A percentile compares a stretch with the other conserved stretches of the same genome.
Conservation (phyloP, 768 basidiomycete genomes). For the Asterophora lycoperdoides region DNA sequence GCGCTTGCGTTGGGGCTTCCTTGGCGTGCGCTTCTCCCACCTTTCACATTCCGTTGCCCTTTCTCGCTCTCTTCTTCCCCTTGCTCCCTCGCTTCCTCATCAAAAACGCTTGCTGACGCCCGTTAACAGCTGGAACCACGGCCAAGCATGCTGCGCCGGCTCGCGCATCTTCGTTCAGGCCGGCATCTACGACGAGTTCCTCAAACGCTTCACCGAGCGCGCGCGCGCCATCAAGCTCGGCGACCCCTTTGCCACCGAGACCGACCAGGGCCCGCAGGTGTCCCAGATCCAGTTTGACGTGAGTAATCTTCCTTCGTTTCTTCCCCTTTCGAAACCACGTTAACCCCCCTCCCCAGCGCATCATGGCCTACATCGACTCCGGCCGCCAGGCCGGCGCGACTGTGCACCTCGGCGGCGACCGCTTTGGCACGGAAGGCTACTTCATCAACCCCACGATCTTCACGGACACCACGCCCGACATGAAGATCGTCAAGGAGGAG, state of each 20-base stretch:
- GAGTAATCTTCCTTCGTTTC: constrained; percentile 16
- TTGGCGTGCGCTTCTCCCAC: too few relatives aligned
- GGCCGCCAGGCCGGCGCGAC: constrained; percentile 53
- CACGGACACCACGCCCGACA: constrained; percentile 53
- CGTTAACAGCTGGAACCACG: constrained; percentile 51
- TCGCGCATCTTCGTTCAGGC: constrained; percentile 84
- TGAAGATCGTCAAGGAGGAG: constrained; percentile 66
- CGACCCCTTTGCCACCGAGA: constrained; percentile 58
- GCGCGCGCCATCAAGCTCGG: constrained; percentile 58
- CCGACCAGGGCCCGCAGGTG: constrained; percentile 76
- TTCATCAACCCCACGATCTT: constrained; percentile 70
- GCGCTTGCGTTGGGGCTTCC: too few relatives aligned
- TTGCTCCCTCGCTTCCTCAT: too few relatives aligned
- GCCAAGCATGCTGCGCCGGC: constrained; percentile 84
- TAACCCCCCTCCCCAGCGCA: constrained; percentile 36
- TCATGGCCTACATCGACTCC: constrained; percentile 66
- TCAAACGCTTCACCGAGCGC: constrained; percentile 55
- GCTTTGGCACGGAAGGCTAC: constrained; percentile 44
- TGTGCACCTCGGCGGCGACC: constrained; percentile 55
- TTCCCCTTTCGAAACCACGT: not conserved
- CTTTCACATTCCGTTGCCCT: too few relatives aligned
- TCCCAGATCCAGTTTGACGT: constrained; percentile 73
- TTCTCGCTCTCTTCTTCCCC: too few relatives aligned
- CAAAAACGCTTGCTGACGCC: too few relatives aligned
- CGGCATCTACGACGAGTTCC: constrained; percentile 77